These are phyloP conservation scores for Diaporthe amygdali DNA, from an alignment of 2,329 filamentous ascomycete genomes.

Conservation along the genomic window DNA sequence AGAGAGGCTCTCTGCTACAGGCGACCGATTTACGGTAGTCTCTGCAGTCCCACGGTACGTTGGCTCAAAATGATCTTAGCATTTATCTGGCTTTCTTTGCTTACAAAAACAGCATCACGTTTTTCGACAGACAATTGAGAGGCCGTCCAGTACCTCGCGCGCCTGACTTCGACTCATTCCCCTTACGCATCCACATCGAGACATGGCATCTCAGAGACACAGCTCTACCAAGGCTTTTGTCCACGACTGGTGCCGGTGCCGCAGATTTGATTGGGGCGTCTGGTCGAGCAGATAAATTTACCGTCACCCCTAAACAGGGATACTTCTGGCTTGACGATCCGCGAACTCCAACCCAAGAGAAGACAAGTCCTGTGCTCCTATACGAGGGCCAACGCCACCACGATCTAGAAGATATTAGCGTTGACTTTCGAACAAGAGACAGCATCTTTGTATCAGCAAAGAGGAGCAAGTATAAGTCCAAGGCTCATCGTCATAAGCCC, in stretches of 20 bases:
- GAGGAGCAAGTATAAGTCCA: neutral
- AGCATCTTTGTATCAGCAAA: neutral
- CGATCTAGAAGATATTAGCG: neutral
- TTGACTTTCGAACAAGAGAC: neutral
- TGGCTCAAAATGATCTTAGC: too few relatives aligned
- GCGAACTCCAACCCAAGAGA: too few relatives aligned
- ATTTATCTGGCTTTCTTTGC: too few relatives aligned
- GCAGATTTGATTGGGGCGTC: neutral
- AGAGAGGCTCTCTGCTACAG: neutral
- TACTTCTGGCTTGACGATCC: neutral
- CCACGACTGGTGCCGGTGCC: neutral
- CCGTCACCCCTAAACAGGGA: neutral
- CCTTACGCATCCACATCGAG: neutral
- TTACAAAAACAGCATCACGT: too few relatives aligned
- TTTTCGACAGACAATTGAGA: neutral
- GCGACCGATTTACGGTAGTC: neutral
- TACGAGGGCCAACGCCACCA: neutral
- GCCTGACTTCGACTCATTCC: neutral
- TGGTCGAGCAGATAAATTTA: neutral
- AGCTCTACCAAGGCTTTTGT: neutral
- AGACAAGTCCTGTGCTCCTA: neutral
- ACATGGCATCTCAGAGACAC: neutral
- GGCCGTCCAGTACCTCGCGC: neutral
- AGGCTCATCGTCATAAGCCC: too few relatives aligned
- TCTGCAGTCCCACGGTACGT: neutral